A percentile compares a stretch with the other conserved stretches of the same genome.
Conservation (phyloP, 139 green algal species). For the Volvox africanus region DNA sequence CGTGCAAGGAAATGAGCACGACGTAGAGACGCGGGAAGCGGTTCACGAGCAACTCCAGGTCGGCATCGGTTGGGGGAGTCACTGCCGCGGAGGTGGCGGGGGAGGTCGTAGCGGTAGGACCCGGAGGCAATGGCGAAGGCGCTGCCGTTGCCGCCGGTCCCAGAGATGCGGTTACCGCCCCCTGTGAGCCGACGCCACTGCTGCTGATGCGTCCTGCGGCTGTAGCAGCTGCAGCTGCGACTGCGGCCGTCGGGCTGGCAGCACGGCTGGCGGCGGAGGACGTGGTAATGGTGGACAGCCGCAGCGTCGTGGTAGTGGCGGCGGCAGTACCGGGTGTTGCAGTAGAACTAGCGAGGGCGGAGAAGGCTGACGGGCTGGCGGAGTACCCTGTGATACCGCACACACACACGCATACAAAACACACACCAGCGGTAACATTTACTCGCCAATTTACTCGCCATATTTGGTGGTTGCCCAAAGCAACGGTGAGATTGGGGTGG, state of each 20-base stretch:
- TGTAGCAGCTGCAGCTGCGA: neutral
- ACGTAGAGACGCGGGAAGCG: constrained; percentile 81
- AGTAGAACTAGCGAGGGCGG: neutral
- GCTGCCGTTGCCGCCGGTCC: neutral
- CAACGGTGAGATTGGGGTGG: too few relatives aligned
- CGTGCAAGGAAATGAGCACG: constrained; percentile 91
- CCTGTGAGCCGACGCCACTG: neutral
- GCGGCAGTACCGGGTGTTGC: neutral
- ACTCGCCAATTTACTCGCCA: too few relatives aligned
- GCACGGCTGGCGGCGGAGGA: neutral
- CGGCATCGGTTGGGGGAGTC: neutral
- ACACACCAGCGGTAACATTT: too few relatives aligned
- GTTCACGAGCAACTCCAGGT: constrained; percentile 49
- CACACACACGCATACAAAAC: too few relatives aligned
- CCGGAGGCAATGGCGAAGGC: neutral
- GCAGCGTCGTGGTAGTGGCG: neutral
- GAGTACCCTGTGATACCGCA: too few relatives aligned
- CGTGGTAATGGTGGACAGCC: neutral
- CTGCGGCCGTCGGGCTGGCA: neutral
- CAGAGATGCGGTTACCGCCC: neutral
- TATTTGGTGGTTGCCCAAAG: too few relatives aligned
- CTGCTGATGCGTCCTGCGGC: neutral
- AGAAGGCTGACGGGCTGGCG: constrained; percentile 24
- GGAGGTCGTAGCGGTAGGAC: neutral
- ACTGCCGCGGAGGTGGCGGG: neutral